Base-by-base conservation (phyloP, 495 filamentous ascomycete genomes). In the Schizothecium vesticola region DNA sequence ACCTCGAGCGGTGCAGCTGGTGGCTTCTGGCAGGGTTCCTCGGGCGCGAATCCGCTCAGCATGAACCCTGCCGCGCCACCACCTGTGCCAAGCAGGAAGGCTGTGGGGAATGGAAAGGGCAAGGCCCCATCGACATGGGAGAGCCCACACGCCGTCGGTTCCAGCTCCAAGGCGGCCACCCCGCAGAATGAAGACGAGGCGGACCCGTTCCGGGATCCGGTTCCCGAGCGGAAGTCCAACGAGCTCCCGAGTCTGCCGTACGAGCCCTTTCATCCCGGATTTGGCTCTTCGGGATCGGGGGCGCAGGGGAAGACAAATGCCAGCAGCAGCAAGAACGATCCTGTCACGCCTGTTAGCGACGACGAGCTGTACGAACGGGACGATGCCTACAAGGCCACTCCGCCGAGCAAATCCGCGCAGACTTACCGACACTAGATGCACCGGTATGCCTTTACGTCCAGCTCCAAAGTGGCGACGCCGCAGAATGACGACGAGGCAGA, bases 221-320 rank as follows among this genome's bases (percentile, higher is more conserved):
- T 75, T 10, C 70, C 56, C 24, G 58, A 55, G 11, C 69, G 66
- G 3, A 71, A 69, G 23, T 72, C 73, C 28, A 59, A 64, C 55
- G 67, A 66, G 11, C 58, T 63, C 0, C 70, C 64, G 6, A 73
- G 77, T 6, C 70, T 82, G 9, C 72, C 73, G 16, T 82, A 78
- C 65, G 84, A 86, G 69, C 84, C 84, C 9, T 86, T 79, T 67
- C 83, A 86, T 69, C 84, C 84, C 4, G 84, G 84, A 1, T 86
- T 85, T 61, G 62, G 51, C 63, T 31, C 43, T n/a, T 19, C 43
- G 43, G 43, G 43, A n/a, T 51, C 43, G 16, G 43, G 16, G 7
- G 43, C 43, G 43, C 43, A 51, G 43, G 43, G 43, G 43, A 51
- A 51, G n/a, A 2, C 43, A n/a, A 51, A 70, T 12, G 70, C 36